phyloP scores from a whole-genome alignment of 2,329 filamentous ascomycete species.

The Penicillium sp. region DNA sequence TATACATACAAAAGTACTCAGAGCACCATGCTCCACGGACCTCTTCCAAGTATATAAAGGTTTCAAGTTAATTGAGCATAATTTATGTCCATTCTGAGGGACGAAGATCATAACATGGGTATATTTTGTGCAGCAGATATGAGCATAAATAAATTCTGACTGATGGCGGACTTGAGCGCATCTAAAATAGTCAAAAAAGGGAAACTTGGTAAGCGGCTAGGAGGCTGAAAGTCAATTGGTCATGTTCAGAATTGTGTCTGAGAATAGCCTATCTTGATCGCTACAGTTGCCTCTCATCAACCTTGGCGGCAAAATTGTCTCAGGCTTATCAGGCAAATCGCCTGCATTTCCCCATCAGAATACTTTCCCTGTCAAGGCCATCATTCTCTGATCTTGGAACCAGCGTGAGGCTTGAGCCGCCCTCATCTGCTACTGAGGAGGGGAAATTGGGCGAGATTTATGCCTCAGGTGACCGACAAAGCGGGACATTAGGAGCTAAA shows the following conservation, averaged over 20 bases:
- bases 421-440: neutral
- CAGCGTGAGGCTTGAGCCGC: no score
- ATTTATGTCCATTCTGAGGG: neutral
- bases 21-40: neutral
- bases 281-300: neutral
- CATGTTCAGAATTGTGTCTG: neutral
- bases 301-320: neutral
- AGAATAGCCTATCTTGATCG: neutral
- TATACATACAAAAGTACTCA: neutral
- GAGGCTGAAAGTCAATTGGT: neutral
- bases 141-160: neutral
- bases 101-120: neutral
- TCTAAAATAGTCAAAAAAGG: neutral
- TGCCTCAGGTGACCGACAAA: conserved; percentile 12
- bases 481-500: neutral
- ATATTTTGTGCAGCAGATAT: neutral
- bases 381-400: neutral
- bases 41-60: neutral
- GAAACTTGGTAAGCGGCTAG: neutral
- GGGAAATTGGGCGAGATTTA: neutral
- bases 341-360: neutral
- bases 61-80: neutral
- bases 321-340: neutral
- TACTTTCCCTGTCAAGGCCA: neutral
- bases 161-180: neutral